A percentile compares a stretch with the other conserved stretches of the same genome.
These are phyloP conservation scores for Daldinia sp. DNA, from an alignment of 2,329 filamentous ascomycete genomes.

Conservation along the genomic window DNA sequence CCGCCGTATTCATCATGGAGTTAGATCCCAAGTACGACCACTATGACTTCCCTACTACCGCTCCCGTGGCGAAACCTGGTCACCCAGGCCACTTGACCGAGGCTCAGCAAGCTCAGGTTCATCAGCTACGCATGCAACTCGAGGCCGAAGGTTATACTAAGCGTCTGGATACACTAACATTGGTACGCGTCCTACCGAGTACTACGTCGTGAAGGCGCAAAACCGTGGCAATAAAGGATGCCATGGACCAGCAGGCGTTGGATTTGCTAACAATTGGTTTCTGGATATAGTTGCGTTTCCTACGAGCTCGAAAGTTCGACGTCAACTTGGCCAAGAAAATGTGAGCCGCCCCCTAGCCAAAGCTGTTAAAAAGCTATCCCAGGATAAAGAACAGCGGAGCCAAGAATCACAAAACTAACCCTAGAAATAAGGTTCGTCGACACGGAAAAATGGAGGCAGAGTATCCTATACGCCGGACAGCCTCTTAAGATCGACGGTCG, in stretches of 20 bases:
- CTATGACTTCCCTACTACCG: constrained; percentile 89
- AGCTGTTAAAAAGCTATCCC: neutral
- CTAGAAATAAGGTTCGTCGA: constrained; percentile 77
- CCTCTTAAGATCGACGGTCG: constrained; percentile 35
- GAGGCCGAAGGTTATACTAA: constrained; percentile 84
- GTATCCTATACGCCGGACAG: constrained; percentile 56
- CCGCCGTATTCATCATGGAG: constrained; percentile 54
- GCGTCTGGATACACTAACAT: constrained; percentile 87
- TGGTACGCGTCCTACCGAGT: constrained; percentile 65
- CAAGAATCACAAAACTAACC: constrained; percentile 19
- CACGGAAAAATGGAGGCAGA: constrained; percentile 87
- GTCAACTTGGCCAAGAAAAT: constrained; percentile 85
- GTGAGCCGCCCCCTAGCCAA: constrained; percentile 60
- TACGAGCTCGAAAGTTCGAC: constrained; percentile 95
- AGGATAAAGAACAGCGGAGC: neutral
- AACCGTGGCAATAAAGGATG: neutral
- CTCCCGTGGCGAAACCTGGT: constrained; percentile 73
- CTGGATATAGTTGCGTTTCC: constrained; percentile 75
- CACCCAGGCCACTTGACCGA: constrained; percentile 88
- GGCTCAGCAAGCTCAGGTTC: constrained; percentile 87
- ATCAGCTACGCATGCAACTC: constrained; percentile 83
- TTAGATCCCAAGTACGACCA: constrained; percentile 92
- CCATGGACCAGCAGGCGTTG: neutral
- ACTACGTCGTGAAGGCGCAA: neutral
- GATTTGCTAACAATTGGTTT: constrained; percentile 20